phyloP scores from a whole-genome alignment of 2,329 filamentous ascomycete species.

The Fusarium sulawesiense region DNA sequence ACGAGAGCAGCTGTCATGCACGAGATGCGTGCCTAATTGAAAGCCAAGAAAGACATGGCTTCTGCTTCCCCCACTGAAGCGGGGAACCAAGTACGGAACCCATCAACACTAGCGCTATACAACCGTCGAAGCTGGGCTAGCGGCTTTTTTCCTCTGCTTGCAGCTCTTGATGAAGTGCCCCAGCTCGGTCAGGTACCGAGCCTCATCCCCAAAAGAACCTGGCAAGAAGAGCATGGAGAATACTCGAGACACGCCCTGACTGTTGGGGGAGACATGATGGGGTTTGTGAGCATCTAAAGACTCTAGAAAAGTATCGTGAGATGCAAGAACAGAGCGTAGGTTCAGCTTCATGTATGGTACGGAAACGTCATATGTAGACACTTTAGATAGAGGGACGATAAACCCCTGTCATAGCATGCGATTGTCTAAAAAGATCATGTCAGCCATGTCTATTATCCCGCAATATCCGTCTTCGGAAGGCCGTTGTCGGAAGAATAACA shows the following conservation, averaged over 20 bases:
- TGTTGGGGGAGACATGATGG: slow-evolving; percentile 16
- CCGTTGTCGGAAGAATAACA: slow-evolving; percentile 42
- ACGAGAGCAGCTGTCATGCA: slow-evolving; percentile 26
- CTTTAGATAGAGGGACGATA: slow-evolving; percentile 26
- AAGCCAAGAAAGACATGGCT: slow-evolving; percentile 22
- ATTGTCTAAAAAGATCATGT: slow-evolving; percentile 37
- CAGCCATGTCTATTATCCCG: slow-evolving; percentile 37
- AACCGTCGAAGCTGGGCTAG: slow-evolving; percentile 37
- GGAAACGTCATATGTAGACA: slow-evolving; percentile 28
- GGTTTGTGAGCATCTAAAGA: slow-evolving; percentile 15
- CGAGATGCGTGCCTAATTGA: slow-evolving; percentile 26
- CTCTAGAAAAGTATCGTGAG: slow-evolving; percentile 37
- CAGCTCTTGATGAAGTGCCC: slow-evolving; percentile 38
- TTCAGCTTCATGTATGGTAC: slow-evolving; percentile 32
- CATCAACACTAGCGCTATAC: slow-evolving; percentile 33
- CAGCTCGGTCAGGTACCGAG: slow-evolving; percentile 47
- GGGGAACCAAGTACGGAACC: slow-evolving; percentile 34
- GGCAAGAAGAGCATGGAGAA: slow-evolving; percentile 24
- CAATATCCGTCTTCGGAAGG: slow-evolving; percentile 39
- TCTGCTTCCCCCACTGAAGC: slow-evolving; percentile 26
- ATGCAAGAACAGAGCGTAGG: slow-evolving; percentile 16
- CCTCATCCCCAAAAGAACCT: slow-evolving; percentile 28
- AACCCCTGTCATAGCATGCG: slow-evolving; percentile 30
- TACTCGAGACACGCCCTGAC: slow-evolving; percentile 40
- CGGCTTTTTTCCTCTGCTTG: slow-evolving; percentile 33